phyloP scores from a whole-genome alignment of 345 rosid species.

The Salix brachista region DNA sequence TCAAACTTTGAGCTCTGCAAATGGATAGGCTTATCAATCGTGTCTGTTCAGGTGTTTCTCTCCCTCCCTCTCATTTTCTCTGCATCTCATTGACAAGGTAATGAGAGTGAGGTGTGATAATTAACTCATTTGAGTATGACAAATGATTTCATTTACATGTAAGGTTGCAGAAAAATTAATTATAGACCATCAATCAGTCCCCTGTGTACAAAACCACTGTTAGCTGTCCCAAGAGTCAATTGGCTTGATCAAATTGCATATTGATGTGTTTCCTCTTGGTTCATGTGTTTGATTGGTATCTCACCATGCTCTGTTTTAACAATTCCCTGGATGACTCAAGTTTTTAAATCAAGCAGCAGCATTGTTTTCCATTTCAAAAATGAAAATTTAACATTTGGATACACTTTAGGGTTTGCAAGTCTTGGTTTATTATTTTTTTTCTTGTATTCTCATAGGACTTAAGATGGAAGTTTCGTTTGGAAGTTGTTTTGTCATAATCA shows the following conservation, averaged over 20 bases:
- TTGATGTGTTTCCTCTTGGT: background rate
- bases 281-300: background rate
- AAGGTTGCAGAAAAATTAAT: background rate
- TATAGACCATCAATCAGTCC: background rate
- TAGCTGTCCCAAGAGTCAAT: background rate
- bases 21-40: conserved; percentile 76
- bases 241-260: background rate
- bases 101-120: background rate
- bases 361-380: background rate
- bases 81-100: background rate
- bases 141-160: background rate
- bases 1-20: conserved; percentile 73
- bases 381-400: background rate
- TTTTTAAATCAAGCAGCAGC: background rate
- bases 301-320: background rate
- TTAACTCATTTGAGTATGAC: background rate
- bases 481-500: background rate
- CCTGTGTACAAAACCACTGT: background rate
- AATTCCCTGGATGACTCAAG: background rate
- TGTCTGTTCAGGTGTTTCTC: conserved; percentile 57
- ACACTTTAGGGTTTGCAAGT: background rate
- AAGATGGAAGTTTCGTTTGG: background rate
- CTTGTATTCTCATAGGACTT: background rate
- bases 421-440: background rate
- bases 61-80: background rate